Percentiles rank a stretch among this genome's conserved stretches.
These are phyloP conservation scores for Phialophora chinensis DNA, from an alignment of 2,329 filamentous ascomycete species.

Conservation along the genomic window DNA sequence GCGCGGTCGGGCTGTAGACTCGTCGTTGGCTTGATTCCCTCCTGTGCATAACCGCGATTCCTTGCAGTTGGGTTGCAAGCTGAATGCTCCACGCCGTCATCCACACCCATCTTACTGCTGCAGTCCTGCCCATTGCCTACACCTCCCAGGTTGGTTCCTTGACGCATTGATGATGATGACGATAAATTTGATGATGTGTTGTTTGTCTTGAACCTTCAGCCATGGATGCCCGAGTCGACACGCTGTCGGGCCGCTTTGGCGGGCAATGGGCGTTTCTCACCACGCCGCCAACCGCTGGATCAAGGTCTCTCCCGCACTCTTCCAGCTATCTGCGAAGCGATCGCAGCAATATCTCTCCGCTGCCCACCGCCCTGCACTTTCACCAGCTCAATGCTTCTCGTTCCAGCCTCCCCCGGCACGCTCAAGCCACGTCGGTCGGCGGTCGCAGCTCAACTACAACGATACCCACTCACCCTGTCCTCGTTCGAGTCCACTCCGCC, in stretches of 20 bases:
- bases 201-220: conserved; percentile 27
- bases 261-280: conserved; percentile 40
- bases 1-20: conserved; percentile 16
- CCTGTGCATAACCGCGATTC: conserved; percentile 16
- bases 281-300: conserved; percentile 29
- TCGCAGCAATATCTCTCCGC: conserved; percentile 37
- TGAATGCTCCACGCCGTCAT: conserved; percentile 16
- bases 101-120: conserved; percentile 10
- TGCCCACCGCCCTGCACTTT: conserved; percentile 32
- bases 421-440: conserved; percentile 34
- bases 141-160: conserved; percentile 14
- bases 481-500: conserved; percentile 52
- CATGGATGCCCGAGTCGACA: conserved; percentile 38
- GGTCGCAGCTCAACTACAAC: conserved; percentile 40
- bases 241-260: conserved; percentile 39
- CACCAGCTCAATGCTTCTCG: conserved; percentile 37
- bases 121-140: conserved; percentile 14
- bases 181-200: conserved; percentile 29
- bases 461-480: conserved; percentile 50
- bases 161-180: conserved; percentile 2
- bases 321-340: conserved; percentile 39
- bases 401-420: conserved; percentile 35
- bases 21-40: conserved; percentile 8
- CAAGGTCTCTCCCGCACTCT: conserved; percentile 38
- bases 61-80: conserved; percentile 21